Base-by-base conservation (phyloP, 2,329 filamentous ascomycete genomes). In the Zymoseptoria pseudotritici region DNA sequence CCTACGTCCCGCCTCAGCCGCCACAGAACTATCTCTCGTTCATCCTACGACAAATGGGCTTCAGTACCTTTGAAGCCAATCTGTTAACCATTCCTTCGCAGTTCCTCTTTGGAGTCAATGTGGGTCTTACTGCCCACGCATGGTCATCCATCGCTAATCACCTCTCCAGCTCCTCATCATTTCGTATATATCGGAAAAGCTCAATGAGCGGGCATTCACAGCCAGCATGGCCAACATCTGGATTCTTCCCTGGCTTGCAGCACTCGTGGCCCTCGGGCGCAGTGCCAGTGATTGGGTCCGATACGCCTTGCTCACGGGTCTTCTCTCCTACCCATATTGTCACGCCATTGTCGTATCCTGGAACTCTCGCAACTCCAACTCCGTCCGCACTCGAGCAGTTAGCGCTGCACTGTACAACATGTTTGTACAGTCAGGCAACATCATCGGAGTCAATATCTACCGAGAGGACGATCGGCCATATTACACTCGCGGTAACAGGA, bases 41-140 rank as follows among this genome's bases (percentile, higher is more conserved):
- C 50, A 66, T 65, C 42, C 52, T 66, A 2, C 55, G 61, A 46
- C 56, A 63, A 11, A 62, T 67, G 64, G 65, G 64, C 2, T 67
- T 64, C 72, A 75, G 78, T 62, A 85, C 82, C 8, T 86, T 89
- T 71, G 74, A 83, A 24, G 80, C 84, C 1, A 89, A 88, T 67
- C 70, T 89, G 29, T 77, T 89, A 3, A 80, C 81, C 0, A 88
- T 89, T n/a, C 74, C 82, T 61, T 72, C 68, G 2, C 59, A 64
- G 31, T 65, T 59, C 58, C 52, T 65, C 59, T 68, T 64, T 36
- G 64, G 63, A 5, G 61, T 66, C 4, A 65, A 66, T 50, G 54
- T 71, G 21, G 59, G 59, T 79, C 59, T 77, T 81, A 50, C 56
- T 19, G 8, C n/a, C 26, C 22, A 19, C 52, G 4, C 21, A 26